Conservation (phyloP, 1,284 basidiomycete species). For the Peniophora sp. region DNA sequence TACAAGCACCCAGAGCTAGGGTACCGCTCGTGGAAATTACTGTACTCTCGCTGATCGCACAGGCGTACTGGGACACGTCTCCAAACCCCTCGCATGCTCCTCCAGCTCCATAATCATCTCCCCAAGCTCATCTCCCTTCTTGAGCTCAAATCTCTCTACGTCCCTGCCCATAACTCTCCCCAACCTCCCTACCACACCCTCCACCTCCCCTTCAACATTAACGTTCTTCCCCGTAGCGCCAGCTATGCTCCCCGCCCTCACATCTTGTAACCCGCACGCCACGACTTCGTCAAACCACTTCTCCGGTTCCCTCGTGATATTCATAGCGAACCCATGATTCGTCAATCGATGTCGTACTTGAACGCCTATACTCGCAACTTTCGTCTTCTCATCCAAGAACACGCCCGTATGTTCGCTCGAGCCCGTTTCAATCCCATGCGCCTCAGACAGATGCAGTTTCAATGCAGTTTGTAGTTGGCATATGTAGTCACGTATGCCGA, state of each 20-base stretch:
- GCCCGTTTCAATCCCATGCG: conserved; percentile 44
- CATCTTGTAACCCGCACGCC: conserved; percentile 89
- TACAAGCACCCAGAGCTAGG: too few species aligned
- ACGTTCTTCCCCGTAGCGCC: conserved; percentile 30
- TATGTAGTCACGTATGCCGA: conserved; percentile 67
- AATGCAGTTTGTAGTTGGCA: conserved; percentile 62
- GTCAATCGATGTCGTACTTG: conserved; percentile 93
- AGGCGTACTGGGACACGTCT: too few species aligned
- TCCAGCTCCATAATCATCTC: conserved; percentile 33
- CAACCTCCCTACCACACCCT: conserved; percentile 43
- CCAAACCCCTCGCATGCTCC: conserved; percentile 10
- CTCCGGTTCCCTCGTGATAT: conserved; percentile 75
- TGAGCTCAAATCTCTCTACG: conserved; percentile 40
- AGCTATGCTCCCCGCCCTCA: conserved; percentile 66
- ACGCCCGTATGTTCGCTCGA: conserved; percentile 72
- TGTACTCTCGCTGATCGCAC: too few species aligned
- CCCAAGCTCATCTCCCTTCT: conserved; percentile 40
- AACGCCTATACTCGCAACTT: conserved; percentile 94
- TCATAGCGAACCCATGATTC: conserved; percentile 92
- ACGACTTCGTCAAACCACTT: conserved; percentile 85
- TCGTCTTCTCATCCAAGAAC: conserved; percentile 59
- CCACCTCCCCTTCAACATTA: conserved; percentile 43
- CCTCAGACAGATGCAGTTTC: conserved; percentile 46
- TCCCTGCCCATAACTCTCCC: conserved; percentile 47
- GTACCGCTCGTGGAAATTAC: too few species aligned